Evolutionary conservation across 768 basidiomycete species (phyloP), one percentile per base, ranked within the genome.

Genomic region (Suillus luteus): DNA sequence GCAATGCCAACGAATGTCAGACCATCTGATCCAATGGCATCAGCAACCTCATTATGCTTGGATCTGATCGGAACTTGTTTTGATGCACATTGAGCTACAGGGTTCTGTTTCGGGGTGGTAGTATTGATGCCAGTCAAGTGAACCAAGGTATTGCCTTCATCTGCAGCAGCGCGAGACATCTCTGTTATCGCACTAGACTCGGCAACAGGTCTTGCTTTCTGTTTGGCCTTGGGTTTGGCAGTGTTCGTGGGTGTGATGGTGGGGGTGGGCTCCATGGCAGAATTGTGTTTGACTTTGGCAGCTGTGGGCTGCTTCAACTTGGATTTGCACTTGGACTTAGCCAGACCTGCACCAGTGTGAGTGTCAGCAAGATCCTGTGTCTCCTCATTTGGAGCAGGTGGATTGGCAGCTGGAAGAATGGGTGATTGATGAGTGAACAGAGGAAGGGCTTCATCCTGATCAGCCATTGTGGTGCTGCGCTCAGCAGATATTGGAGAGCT

Each of bases 171-270:
- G 10, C 22, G 44, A 0, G 44, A 43, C 7, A 7, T 10, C 44
- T 46, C 44, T 1, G 10, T 46, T 22, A 22, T 43, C 17, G 7
- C 41, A 43, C 41, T 17, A 43, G 41, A 46, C n/a, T 46, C 31
- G 5, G 55, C 22, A 3, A 44, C 19, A 44, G 19, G 40, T 41
- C 15, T 41, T 44, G 43, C 43, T n/a, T n/a, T 44, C 0, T 8
- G 43, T 44, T 19, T 44, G 43, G 19, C 3, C 8, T 44, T 24
- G 59, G 31, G 24, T 37, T 11, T 70, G 67, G 46, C 63, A 62
- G 49, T 27, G 62, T 65, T 65, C 63, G 12, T 67, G 60, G 33
- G 62, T 59, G n/a, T 27, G 37, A 31, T 55, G 54, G 9, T 22
- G 44, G 44, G 44, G n/a, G 44, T 44, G 44, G 44, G 9, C 10